phyloP scores from a whole-genome alignment of 495 filamentous ascomycete species.

The Hapsidospora chrysogenum region DNA sequence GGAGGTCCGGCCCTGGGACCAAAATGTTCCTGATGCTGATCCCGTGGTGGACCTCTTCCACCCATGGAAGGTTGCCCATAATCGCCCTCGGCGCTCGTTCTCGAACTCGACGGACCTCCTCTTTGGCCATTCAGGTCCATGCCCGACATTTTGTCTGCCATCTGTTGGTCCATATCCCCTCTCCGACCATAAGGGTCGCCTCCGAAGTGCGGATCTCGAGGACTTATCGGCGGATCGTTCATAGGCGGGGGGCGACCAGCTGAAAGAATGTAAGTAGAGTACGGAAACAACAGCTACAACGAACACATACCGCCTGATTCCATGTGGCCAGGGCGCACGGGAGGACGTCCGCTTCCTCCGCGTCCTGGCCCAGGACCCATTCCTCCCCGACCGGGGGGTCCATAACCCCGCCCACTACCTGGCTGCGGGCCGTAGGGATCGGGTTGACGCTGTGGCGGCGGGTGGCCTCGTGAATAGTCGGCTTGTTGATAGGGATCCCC shows the following conservation, averaged over 20 bases:
- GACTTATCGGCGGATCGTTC: background rate
- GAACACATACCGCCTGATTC: conserved; percentile 11
- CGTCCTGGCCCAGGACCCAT: too few relatives aligned
- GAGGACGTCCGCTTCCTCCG: background rate
- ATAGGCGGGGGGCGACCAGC: conserved; percentile 1
- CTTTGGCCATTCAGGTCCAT: conserved; percentile 38
- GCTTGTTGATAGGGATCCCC: conserved; percentile 13
- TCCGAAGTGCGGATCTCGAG: conserved; percentile 2
- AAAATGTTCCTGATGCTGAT: too few relatives aligned
- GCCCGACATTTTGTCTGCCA: conserved; percentile 35
- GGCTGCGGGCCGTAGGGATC: background rate
- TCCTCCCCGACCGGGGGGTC: too few relatives aligned
- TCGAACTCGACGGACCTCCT: too few relatives aligned
- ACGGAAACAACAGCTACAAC: background rate
- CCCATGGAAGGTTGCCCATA: too few relatives aligned
- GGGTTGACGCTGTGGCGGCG: background rate
- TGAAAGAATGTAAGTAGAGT: background rate
- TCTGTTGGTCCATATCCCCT: conserved; percentile 31
- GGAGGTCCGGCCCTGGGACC: too few relatives aligned
- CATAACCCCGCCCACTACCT: too few relatives aligned
- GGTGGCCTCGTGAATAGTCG: conserved; percentile 17
- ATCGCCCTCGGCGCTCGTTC: too few relatives aligned
- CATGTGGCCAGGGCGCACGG: background rate
- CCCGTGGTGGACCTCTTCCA: too few relatives aligned
- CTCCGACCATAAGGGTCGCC: conserved; percentile 17